These are phyloP conservation scores for Colletotrichum australisinense DNA, from an alignment of 2,329 filamentous ascomycete genomes.

Conservation along the genomic window DNA sequence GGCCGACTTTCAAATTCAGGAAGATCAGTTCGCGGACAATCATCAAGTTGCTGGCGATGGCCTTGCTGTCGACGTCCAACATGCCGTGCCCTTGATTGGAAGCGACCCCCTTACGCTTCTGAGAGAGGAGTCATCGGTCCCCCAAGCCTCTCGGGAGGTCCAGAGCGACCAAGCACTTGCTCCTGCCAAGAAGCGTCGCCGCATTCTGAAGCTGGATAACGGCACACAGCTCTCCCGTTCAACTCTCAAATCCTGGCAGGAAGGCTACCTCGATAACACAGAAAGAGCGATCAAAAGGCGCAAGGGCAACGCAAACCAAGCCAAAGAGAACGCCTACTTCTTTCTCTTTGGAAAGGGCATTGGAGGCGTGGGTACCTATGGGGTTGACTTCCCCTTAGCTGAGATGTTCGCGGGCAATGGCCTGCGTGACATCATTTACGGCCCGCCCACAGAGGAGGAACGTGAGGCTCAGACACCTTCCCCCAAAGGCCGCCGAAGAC, in stretches of 20 bases:
- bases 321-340: slow-evolving; percentile 55
- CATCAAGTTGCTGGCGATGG: background rate
- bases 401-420: slow-evolving; percentile 57
- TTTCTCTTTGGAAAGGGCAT: slow-evolving; percentile 54
- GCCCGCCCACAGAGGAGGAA: slow-evolving; percentile 42
- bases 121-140: background rate
- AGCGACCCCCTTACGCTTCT: background rate
- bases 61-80: background rate
- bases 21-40: slow-evolving; percentile 12
- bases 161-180: background rate
- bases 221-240: background rate
- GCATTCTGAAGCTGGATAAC: background rate
- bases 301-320: slow-evolving; percentile 45
- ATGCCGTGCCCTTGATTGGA: background rate
- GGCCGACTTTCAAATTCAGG: slow-evolving; percentile 21
- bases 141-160: background rate
- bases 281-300: slow-evolving; percentile 40
- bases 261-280: slow-evolving; percentile 53
- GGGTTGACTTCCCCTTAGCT: slow-evolving; percentile 56
- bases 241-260: slow-evolving; percentile 47
- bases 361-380: slow-evolving; percentile 46
- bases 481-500: slow-evolving; percentile 51
- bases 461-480: slow-evolving; percentile 19
- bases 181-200: slow-evolving; percentile 1
- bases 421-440: slow-evolving; percentile 52